phyloP scores from a whole-genome alignment of 768 basidiomycete genomes.

The Sarcodon aspratus region DNA sequence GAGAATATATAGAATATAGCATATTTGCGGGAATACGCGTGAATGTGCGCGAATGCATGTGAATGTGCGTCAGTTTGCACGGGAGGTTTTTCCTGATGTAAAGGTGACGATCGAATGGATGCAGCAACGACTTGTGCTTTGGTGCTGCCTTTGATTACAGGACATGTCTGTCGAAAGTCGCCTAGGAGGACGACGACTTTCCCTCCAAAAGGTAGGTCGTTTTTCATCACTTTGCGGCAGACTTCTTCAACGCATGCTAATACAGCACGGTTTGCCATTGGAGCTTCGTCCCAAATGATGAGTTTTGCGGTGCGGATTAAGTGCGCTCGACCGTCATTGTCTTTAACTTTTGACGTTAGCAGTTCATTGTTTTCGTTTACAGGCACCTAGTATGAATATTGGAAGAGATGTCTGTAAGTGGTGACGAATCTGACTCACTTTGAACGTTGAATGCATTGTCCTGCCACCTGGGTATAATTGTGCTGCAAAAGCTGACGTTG shows the following conservation, averaged over 20 bases:
- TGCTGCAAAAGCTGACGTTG: slow-evolving; percentile 28
- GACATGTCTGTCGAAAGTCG: slow-evolving; percentile 29
- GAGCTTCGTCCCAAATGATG: slow-evolving; percentile 32
- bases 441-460: slow-evolving; percentile 28
- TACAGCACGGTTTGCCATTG: slow-evolving; percentile 26
- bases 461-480: slow-evolving; percentile 24
- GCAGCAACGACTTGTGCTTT: slow-evolving; percentile 19
- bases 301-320: slow-evolving; percentile 18
- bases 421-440: slow-evolving; percentile 14
- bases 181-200: slow-evolving; percentile 24
- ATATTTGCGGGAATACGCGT: no score
- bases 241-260: slow-evolving; percentile 23
- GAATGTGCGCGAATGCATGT: no score
- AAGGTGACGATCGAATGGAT: no score
- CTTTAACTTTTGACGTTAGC: slow-evolving; percentile 19
- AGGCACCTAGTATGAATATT: slow-evolving; percentile 15
- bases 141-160: slow-evolving; percentile 22
- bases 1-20: no score
- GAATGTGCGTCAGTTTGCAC: no score
- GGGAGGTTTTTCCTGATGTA: no score
- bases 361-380: slow-evolving; percentile 20
- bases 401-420: background rate
- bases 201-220: slow-evolving; percentile 23
- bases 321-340: slow-evolving; percentile 16
- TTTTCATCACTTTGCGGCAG: slow-evolving; percentile 16